Base-by-base conservation (phyloP, 176 grass and related monocot genomes). In the Cenchrus fungigraminus region DNA sequence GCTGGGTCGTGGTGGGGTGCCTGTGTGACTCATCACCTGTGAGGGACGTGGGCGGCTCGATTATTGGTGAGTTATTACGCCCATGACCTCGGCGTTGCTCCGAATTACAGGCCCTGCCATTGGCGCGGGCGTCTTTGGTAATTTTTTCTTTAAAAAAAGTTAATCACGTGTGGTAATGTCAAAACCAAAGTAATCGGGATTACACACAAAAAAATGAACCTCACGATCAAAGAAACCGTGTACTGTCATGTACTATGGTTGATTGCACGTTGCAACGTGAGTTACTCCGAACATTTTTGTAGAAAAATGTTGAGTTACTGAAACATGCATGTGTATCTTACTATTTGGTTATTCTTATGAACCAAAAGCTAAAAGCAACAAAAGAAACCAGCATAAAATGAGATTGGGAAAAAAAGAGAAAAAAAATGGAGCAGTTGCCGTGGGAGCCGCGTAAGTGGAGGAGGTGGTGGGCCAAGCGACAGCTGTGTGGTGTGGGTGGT, bases 371-470 rank as follows among this genome's bases (percentile, higher is more conserved):
- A 4, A 16, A 13, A 49, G n/a, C 8, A 20, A 61, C 19, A 6
- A 6, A n/a, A 9, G 8, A 25, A 56, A 67, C 44, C 44, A 53
- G 62, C 15, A 2, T 8, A 49, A 20, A 11, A 22, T 1, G 9
- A 20, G 6, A 40, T 40, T 40, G 37, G 3, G 0, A 1, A 73
- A 11, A 47, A 37, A n/a, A 59, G 3, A 14, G 9, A 34, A 57
- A 6, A 14, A 44, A n/a, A 19, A 7, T 2, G 2, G 28, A 0
- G 65, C 20, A 67, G 66, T 34, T 84, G 81, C 49, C 87, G 87
- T 88, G 67, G 57, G 67, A 73, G 66, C 32, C 86, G 80, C 73
- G 80, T 14, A n/a, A 83, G 86, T 40, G 74, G 80, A 63, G 80
- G 32, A 17, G 40, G 66, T 79, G 87, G 81, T 65, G 74, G 81